Base-by-base conservation (phyloP, 805 yeast species). In the Wickerhamiella dianesei region DNA sequence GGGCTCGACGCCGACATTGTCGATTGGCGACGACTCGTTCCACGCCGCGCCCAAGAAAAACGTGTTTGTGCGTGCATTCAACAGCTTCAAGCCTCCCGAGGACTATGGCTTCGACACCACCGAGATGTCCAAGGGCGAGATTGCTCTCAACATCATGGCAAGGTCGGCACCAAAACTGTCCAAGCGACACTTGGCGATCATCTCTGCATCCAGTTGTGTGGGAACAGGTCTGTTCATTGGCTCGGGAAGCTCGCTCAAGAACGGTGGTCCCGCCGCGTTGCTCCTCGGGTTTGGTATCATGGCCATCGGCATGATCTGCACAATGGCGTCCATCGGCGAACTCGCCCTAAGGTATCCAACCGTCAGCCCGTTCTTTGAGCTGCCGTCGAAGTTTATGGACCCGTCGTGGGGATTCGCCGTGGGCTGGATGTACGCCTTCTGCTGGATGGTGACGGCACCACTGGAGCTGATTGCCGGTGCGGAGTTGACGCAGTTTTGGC, bases 121-220 rank as follows among this genome's bases (percentile, higher is more conserved):
- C 21, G 53, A 44, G 19, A 45, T 56, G 48, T 40, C 53, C 22
- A 47, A 45, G 39, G 58, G 53, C 22, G 57, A 56, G 41, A 48
- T 45, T 40, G 58, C 59, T 3, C 44, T 45, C 43, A 48, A 43
- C 55, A 56, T 42, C 48, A 57, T 45, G 44, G 69, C 50, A 65
- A 64, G 44, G 58, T 71, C 49, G 66, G 71, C 52, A 73, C 82
- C 43, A 62, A 36, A 45, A 22, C 49, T 56, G 14, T 44, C 50
- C 22, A 50, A 53, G 37, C 48, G 86, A 45, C 86, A 80, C 57
- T 70, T 79, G 52, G 71, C 77, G 47, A 77, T 80, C 82, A 77
- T 80, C 58, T 82, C 92, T 53, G 76, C 84, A 53, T 94, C 92
- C 54, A 89, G 92, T 54, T 83, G 89, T 54, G 76, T 79, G 42